Conservation (phyloP, 805 yeast species). For the Yamadazyma paraphyllophila region DNA sequence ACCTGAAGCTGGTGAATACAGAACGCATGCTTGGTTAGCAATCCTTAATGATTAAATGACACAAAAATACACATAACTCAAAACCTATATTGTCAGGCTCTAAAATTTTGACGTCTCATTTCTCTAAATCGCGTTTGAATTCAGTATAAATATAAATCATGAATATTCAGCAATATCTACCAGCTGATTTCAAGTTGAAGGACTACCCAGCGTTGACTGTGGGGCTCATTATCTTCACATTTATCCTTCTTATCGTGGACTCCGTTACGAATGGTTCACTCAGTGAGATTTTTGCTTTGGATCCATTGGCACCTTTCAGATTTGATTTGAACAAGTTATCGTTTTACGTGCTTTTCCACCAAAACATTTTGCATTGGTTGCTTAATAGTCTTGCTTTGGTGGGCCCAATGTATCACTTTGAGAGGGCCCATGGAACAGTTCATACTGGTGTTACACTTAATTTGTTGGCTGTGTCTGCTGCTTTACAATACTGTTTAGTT, state of each 20-base stretch:
- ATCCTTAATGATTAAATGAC: background rate
- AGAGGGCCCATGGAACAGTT: slow-evolving; percentile 74
- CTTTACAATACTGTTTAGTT: slow-evolving; percentile 55
- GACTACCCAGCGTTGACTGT: slow-evolving; percentile 57
- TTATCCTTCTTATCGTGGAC: slow-evolving; percentile 40
- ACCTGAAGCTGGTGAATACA: too few species aligned
- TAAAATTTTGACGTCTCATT: background rate
- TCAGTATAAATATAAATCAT: background rate
- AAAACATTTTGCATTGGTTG: slow-evolving; percentile 56
- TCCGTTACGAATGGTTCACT: slow-evolving; percentile 22
- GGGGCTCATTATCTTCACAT: slow-evolving; percentile 58
- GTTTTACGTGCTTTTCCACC: slow-evolving; percentile 70
- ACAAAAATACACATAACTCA: background rate
- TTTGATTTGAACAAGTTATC: slow-evolving; percentile 54
- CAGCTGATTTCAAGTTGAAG: slow-evolving; percentile 1
- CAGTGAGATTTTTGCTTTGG: slow-evolving; percentile 43
- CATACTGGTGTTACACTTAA: slow-evolving; percentile 81
- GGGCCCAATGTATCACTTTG: slow-evolving; percentile 64
- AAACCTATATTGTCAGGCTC: too few species aligned
- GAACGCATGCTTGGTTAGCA: too few species aligned
- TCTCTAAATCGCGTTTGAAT: slow-evolving; percentile 2
- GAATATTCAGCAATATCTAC: background rate
- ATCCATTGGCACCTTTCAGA: slow-evolving; percentile 53
- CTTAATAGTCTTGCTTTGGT: slow-evolving; percentile 57
- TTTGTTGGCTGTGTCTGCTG: slow-evolving; percentile 66